Base-by-base conservation (phyloP, 31 red algal species). In the Endocladia muricata region DNA sequence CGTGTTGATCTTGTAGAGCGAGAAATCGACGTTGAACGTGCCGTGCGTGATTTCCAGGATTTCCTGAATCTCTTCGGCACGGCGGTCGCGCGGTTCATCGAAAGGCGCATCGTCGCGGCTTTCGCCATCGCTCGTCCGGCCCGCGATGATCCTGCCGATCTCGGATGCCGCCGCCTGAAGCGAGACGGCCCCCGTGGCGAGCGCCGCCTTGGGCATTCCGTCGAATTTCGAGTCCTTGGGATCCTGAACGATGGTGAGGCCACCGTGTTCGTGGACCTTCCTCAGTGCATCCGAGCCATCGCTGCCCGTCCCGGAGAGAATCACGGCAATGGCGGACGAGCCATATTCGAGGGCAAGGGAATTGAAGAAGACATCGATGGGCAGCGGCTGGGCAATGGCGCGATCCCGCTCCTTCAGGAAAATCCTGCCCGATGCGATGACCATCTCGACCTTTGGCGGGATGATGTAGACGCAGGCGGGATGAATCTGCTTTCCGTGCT, bases 321-420 rank as follows among this genome's bases (percentile, higher is more conserved):
- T 22, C 11, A 64, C 25, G 25, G 17, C 60, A 15, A 64, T 28
- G 17, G 60, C 60, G 17, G 17, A 22, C 17, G 17, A 22, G 13
- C 60, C 60, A 64, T 64, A 64, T 64, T 64, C 17, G 25, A 22
- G 17, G 13, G 60, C 60, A 13, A 64, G 13, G 13, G 60, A 64
- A 13, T 64, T 28, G 25, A 64, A 64, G 17, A 64, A 64, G 11
- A 64, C 60, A 30, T 64, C 60, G 25, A 64, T 64, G 13, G 60
- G 60, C 25, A 64, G 26, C 11, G 13, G 13, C 17, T 22, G 17
- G 17, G 60, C 60, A 64, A 22, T 28, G 25, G 60, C 25, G 11
- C 25, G 60, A 11, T 64, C 60, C 25, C 60, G 60, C n/a, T 15
- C 60, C 17, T 15, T 64, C 60, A 64, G 60, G 25, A 22, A 64